A percentile compares a stretch with the other conserved stretches of the same genome.
These are phyloP conservation scores for Closterium sp. DNA, from an alignment of 139 green algal genomes.

Conservation along the genomic window DNA sequence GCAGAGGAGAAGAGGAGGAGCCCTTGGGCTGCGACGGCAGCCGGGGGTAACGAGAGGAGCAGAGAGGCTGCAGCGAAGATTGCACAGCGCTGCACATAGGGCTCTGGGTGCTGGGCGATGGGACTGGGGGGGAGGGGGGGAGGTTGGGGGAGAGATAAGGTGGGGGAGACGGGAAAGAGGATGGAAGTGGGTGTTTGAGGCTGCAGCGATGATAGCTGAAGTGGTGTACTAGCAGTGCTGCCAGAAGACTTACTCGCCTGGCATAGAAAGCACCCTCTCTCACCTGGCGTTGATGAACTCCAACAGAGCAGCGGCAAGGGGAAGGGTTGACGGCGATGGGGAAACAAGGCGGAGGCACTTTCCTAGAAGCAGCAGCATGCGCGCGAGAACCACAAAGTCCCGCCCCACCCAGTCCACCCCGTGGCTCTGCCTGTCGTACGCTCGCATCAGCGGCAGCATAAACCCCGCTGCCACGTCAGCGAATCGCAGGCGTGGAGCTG, in stretches of 20 bases:
- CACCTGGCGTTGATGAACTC: conserved; percentile 43
- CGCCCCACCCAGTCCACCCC: conserved; percentile 77
- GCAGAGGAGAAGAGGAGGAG: background rate
- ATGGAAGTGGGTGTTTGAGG: background rate
- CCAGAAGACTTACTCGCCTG: too few relatives aligned
- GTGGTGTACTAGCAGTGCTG: too few relatives aligned
- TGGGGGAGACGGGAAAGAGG: background rate
- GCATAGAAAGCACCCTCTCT: too few relatives aligned
- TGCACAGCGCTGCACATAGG: background rate
- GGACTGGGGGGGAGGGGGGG: background rate
- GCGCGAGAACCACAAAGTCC: conserved; percentile 71
- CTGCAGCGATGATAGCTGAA: background rate
- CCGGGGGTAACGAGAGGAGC: background rate
- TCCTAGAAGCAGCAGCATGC: conserved; percentile 65
- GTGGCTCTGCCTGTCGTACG: conserved; percentile 55
- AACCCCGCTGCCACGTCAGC: conserved; percentile 16
- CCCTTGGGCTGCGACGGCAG: background rate
- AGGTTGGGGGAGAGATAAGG: too few relatives aligned
- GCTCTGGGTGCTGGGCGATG: background rate
- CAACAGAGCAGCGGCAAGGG: conserved; percentile 64
- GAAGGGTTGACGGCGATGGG: background rate
- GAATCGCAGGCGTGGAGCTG: background rate
- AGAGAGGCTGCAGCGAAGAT: background rate
- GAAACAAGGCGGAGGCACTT: conserved; percentile 53
- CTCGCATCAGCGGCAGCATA: conserved; percentile 50